Evolutionary conservation across 768 basidiomycete genomes (phyloP).

Genomic region (Phaffia australis): DNA sequence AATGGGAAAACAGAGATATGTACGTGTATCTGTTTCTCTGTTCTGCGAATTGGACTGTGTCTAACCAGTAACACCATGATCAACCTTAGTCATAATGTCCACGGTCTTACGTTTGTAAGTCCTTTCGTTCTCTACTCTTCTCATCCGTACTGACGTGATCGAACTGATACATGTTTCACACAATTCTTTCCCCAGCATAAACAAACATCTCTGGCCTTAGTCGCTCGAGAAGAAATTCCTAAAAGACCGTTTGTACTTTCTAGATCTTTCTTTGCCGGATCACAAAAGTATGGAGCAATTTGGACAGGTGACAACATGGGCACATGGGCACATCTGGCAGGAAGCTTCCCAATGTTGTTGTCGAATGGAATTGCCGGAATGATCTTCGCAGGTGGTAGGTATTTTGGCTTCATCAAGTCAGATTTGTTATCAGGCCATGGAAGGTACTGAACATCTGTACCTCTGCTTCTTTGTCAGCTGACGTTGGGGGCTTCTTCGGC

Average conservation of each 20-base stretch:
- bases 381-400: conserved; percentile 79
- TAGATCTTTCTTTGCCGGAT: conserved; percentile 87
- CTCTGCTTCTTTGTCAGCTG: conserved; percentile 48
- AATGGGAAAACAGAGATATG: conserved; percentile 92
- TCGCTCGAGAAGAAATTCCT: conserved; percentile 59
- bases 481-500: conserved; percentile 98
- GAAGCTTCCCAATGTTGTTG: conserved; percentile 85
- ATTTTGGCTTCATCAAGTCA: not conserved
- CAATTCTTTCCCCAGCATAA: conserved; percentile 52
- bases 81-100: conserved; percentile 62
- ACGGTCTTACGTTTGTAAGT: conserved; percentile 70
- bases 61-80: not conserved
- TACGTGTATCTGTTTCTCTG: not conserved
- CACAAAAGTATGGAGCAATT: conserved; percentile 90
- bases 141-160: not conserved
- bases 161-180: not conserved
- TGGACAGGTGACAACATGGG: conserved; percentile 99
- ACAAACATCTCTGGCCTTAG: conserved; percentile 66
- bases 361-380: conserved; percentile 80
- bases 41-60: not conserved
- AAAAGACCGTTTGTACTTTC: conserved; percentile 91
- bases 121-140: not conserved
- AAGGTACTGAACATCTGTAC: not conserved
- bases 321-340: conserved; percentile 94
- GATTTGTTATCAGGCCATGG: not conserved